Base-by-base conservation (phyloP, 257 asterid species). In the Paulownia fortunei region DNA sequence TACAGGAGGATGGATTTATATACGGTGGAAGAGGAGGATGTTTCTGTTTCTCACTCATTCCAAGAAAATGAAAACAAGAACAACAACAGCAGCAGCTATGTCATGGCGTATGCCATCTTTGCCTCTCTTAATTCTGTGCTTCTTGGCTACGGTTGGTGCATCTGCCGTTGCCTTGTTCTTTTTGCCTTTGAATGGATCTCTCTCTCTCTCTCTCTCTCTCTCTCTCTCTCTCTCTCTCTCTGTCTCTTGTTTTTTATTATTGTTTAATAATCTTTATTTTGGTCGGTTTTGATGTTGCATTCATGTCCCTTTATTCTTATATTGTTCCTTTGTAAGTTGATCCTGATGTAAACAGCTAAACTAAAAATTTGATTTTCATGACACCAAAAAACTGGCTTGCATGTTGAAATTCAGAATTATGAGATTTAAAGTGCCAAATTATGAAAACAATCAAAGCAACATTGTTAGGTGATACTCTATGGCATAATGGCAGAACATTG, bases 91-190 rank as follows among this genome's bases (percentile, higher is more conserved):
- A 78, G 76, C 62, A 81, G 41, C 75, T 90, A 84, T 79, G 96
- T 90, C 8, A 63, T 83, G 79, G 83, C 81, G 42, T 88, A 90
- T 76, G 89, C 92, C 10, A 76, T 90, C 51, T 88, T 88, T 79
- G 93, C 96, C 18, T 90, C 96, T 73, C 88, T 88, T 69, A 88
- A 87, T 86, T 88, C 88, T 18, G 91, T 87, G 77, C 87, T 88
- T 56, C 96, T 88, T 61, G 93, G 96, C 72, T 88, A 90, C 75
- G 96, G 96, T 88, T 76, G 19, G 87, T 81, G 32, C 67, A 55
- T 55, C 49, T 60, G 7, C 15, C n/a, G n/a, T n/a, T n/a, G n/a
- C n/a, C n/a, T n/a, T n/a, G n/a, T n/a, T n/a, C n/a, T n/a, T 6
- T 10, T 42, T 34, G 46, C 47, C 34, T 39, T 18, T 7, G 23